Conservation (phyloP, 805 yeast species). For the Wickerhamomyces rabaulensis region DNA sequence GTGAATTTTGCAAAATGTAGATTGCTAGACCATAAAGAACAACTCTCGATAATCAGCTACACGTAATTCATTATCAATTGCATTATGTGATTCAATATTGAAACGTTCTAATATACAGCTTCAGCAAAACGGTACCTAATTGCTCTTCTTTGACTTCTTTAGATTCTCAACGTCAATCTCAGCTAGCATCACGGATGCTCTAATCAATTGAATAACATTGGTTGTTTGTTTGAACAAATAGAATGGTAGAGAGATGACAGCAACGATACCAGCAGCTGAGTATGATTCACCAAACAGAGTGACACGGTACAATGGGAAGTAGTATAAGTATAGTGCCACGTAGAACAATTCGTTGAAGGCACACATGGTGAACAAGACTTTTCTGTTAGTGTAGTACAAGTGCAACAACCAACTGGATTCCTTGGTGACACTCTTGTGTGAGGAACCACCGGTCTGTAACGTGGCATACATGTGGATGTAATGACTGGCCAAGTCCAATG, state of each 20-base stretch:
- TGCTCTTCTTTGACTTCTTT: slow-evolving; percentile 15
- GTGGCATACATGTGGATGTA: slow-evolving; percentile 99
- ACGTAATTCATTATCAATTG: too few species aligned
- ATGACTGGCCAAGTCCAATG: slow-evolving; percentile 87
- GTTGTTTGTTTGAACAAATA: slow-evolving; percentile 89
- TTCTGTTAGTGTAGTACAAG: slow-evolving; percentile 82
- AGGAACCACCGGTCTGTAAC: slow-evolving; percentile 66
- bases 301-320: slow-evolving; percentile 39
- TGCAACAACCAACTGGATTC: slow-evolving; percentile 68
- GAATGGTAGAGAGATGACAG: slow-evolving; percentile 67
- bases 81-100: too few species aligned
- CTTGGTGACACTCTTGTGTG: slow-evolving; percentile 79
- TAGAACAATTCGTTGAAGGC: slow-evolving; percentile 91
- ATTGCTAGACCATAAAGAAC: too few species aligned
- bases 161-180: slow-evolving; percentile 50
- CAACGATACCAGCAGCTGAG: slow-evolving; percentile 57
- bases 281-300: slow-evolving; percentile 30
- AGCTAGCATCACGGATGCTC: slow-evolving; percentile 82
- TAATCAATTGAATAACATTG: slow-evolving; percentile 80
- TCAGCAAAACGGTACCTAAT: too few species aligned
- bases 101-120: background rate
- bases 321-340: slow-evolving; percentile 77
- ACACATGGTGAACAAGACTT: slow-evolving; percentile 81
- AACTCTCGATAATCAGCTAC: too few species aligned
- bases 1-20: background rate